phyloP scores from a whole-genome alignment of 2,329 filamentous ascomycete genomes.

The Fusarium floridanum region DNA sequence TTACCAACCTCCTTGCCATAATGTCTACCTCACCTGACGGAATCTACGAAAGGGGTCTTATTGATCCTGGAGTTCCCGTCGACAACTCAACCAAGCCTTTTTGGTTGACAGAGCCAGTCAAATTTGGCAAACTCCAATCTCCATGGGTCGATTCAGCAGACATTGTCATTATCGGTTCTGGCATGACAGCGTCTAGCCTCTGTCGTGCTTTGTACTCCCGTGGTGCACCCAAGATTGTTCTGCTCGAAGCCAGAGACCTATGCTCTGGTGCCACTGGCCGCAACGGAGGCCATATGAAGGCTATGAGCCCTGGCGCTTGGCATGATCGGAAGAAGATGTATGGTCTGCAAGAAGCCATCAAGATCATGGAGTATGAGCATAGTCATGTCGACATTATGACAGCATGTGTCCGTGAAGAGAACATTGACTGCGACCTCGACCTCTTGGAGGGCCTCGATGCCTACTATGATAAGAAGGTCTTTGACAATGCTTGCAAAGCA shows the following conservation, averaged over 20 bases:
- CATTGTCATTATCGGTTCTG: constrained; percentile 42
- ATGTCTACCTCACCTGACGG: constrained; percentile 6
- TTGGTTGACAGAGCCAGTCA: constrained; percentile 51
- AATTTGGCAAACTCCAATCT: constrained; percentile 47
- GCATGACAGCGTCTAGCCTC: constrained; percentile 38
- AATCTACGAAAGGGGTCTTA: constrained; percentile 15
- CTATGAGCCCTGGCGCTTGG: constrained; percentile 33
- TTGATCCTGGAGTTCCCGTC: constrained; percentile 44
- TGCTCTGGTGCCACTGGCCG: constrained; percentile 53
- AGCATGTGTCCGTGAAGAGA: constrained; percentile 27
- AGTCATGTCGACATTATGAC: constrained; percentile 36
- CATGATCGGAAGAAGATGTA: constrained; percentile 19
- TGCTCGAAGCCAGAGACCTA: constrained; percentile 53
- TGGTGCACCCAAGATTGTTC: constrained; percentile 44
- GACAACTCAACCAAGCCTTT: constrained; percentile 50
- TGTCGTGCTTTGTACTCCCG: constrained; percentile 33
- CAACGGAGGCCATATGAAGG: constrained; percentile 51
- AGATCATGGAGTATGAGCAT: constrained; percentile 40
- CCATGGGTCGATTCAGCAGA: constrained; percentile 30
- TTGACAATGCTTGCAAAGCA: constrained; percentile 25
- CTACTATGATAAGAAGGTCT: constrained; percentile 15
- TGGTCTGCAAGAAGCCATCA: constrained; percentile 44
- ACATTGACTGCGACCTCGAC: constrained; percentile 36
- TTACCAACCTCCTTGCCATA: neutral
- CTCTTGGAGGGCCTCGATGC: constrained; percentile 14